phyloP scores from a whole-genome alignment of 164 flowering plant genomes.

The Magnolia kwangsiensis region DNA sequence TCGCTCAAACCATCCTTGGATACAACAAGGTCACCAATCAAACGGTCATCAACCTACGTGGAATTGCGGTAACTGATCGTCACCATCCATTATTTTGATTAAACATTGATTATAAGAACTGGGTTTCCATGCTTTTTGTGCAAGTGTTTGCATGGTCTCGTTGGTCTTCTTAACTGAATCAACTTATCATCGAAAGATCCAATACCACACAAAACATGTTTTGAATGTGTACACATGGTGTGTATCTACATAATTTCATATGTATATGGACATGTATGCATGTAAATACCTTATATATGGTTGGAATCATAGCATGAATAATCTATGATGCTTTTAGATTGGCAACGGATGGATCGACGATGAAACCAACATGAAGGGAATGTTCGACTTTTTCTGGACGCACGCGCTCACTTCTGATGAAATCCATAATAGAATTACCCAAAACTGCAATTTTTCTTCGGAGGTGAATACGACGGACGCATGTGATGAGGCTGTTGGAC shows the following conservation, averaged over 20 bases:
- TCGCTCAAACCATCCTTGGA: slow-evolving; percentile 24
- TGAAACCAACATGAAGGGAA: slow-evolving; percentile 44
- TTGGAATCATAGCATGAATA: background rate
- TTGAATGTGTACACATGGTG: too few relatives aligned
- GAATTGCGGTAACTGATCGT: slow-evolving; percentile 18
- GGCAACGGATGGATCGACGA: slow-evolving; percentile 41
- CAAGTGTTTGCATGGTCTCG: too few relatives aligned
- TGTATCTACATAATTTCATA: too few relatives aligned
- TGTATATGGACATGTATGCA: too few relatives aligned
- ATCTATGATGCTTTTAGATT: slow-evolving; percentile 27
- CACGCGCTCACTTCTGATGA: slow-evolving; percentile 54
- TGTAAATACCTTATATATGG: too few relatives aligned
- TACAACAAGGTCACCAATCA: slow-evolving; percentile 22
- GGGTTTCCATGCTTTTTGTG: too few relatives aligned
- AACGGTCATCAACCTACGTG: slow-evolving; percentile 26
- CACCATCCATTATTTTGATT: background rate
- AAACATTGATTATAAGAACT: background rate
- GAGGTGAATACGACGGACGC: background rate
- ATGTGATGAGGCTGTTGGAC: background rate
- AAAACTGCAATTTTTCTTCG: slow-evolving; percentile 43
- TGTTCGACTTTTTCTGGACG: slow-evolving; percentile 65
- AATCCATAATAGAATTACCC: slow-evolving; percentile 25
- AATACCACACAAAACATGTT: too few relatives aligned
- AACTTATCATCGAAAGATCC: too few relatives aligned
- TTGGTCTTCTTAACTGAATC: too few relatives aligned